phyloP scores from a whole-genome alignment of 768 basidiomycete species.

The Phanerochaete sordida region DNA sequence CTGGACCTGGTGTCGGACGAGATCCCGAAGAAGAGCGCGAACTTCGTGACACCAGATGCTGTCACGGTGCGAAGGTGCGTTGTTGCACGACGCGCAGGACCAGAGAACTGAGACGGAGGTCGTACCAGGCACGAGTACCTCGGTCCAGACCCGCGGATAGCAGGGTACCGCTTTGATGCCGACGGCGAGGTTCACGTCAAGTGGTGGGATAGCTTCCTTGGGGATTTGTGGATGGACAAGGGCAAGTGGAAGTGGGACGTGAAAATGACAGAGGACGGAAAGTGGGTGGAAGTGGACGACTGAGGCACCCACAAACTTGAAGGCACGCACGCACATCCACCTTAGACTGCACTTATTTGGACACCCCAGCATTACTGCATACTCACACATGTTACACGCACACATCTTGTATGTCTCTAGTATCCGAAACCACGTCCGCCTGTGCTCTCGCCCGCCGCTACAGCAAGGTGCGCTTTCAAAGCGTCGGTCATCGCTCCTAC shows the following conservation, averaged over 20 bases:
- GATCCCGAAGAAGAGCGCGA: slow-evolving; percentile 14
- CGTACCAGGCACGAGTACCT: slow-evolving; percentile 38
- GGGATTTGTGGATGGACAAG: slow-evolving; percentile 40
- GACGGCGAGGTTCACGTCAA: slow-evolving; percentile 38
- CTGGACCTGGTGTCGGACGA: slow-evolving; percentile 17
- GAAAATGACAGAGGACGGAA: slow-evolving; percentile 28
- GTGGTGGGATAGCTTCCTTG: slow-evolving; percentile 42
- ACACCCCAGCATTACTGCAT: background rate
- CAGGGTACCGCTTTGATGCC: slow-evolving; percentile 35
- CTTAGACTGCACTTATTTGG: background rate
- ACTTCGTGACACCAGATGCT: slow-evolving; percentile 34
- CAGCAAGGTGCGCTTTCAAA: slow-evolving; percentile 15
- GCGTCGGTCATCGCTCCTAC: slow-evolving; percentile 38
- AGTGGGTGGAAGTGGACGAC: slow-evolving; percentile 36
- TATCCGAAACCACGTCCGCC: slow-evolving; percentile 11
- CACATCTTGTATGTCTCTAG: background rate
- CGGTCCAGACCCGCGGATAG: slow-evolving; percentile 41
- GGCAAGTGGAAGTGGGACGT: slow-evolving; percentile 39
- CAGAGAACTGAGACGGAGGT: background rate
- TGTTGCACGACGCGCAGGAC: too few relatives aligned
- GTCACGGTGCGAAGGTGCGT: slow-evolving; percentile 30
- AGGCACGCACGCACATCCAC: background rate
- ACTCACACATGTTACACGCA: background rate
- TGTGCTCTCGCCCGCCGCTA: slow-evolving; percentile 15
- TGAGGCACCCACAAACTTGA: slow-evolving; percentile 11